phyloP scores from a whole-genome alignment of 371 early-diverging fungal genomes.

The Actinomucor elegans region DNA sequence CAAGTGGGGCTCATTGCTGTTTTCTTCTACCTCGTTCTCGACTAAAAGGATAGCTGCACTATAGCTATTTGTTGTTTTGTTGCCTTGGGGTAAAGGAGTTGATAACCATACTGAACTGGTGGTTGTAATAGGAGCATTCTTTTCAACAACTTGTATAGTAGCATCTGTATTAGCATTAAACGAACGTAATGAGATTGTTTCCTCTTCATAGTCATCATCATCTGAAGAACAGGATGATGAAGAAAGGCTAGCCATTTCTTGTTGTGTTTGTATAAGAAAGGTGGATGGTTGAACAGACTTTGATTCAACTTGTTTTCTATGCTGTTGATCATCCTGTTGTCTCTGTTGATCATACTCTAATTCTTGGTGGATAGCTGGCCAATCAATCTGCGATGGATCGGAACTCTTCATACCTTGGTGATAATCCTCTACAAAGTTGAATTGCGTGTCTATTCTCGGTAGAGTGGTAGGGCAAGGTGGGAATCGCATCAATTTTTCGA shows the following conservation, averaged over 20 bases:
- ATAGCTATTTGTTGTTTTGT: background rate
- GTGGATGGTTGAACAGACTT: background rate
- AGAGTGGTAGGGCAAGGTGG: conserved; percentile 21
- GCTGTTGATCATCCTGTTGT: background rate
- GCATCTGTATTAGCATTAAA: background rate
- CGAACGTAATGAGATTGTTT: background rate
- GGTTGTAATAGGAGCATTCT: too few species aligned
- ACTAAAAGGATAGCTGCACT: background rate
- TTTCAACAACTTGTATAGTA: too few species aligned
- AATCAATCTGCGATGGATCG: background rate
- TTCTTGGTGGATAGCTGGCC: conserved; percentile 17
- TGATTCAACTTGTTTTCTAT: background rate
- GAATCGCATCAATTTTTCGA: conserved; percentile 11
- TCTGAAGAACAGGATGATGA: background rate
- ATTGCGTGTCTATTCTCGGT: conserved; percentile 13
- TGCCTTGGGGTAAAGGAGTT: background rate
- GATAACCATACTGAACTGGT: too few species aligned
- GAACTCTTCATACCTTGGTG: background rate
- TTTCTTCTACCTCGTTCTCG: background rate
- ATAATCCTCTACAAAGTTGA: conserved; percentile 7
- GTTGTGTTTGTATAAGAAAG: background rate
- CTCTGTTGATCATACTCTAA: conserved; percentile 12
- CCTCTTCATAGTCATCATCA: too few species aligned
- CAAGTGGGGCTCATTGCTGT: background rate
- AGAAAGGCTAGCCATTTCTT: background rate